phyloP scores from a whole-genome alignment of 1,139 yeast genomes.

The Yamadazyma dushanensis region DNA sequence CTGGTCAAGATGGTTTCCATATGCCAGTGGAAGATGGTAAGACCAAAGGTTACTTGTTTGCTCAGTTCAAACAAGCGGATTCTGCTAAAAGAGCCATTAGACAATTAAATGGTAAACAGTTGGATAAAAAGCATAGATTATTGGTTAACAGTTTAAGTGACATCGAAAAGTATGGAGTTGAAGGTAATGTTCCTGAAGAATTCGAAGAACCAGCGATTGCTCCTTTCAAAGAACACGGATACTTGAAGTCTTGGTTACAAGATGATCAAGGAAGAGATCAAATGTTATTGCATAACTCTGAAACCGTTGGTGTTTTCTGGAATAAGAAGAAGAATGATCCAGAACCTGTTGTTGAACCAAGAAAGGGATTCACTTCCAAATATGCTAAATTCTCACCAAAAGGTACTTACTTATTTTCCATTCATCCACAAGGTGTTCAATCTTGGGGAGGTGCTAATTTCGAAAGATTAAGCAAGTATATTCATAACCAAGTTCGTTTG shows the following conservation, averaged over 20 bases:
- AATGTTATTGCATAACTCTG: conserved; percentile 75
- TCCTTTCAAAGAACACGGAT: conserved; percentile 72
- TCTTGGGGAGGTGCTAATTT: conserved; percentile 93
- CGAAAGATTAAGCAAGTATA: conserved; percentile 71
- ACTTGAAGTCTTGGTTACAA: conserved; percentile 86
- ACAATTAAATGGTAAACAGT: conserved; percentile 80
- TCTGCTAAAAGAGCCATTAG: conserved; percentile 80
- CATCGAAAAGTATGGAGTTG: conserved; percentile 76
- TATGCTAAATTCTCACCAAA: conserved; percentile 90
- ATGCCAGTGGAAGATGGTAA: conserved; percentile 83
- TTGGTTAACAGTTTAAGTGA: conserved; percentile 82
- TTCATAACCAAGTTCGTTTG: conserved; percentile 87
- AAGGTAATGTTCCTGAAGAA: conserved; percentile 61
- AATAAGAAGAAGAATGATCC: conserved; percentile 75
- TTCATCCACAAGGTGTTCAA: conserved; percentile 94
- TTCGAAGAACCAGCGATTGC: conserved; percentile 73
- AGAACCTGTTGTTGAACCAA: conserved; percentile 75
- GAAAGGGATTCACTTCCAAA: conserved; percentile 82
- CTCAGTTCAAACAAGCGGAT: conserved; percentile 70
- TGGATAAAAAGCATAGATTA: conserved; percentile 91
- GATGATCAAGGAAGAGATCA: conserved; percentile 93
- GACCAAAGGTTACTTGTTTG: conserved; percentile 85
- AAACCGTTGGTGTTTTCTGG: conserved; percentile 86
- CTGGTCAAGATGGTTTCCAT: conserved; percentile 66
- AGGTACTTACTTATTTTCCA: conserved; percentile 85